Evolutionary conservation across 1,284 basidiomycete species (phyloP).

Genomic region (Butyriboletus appendiculatus): DNA sequence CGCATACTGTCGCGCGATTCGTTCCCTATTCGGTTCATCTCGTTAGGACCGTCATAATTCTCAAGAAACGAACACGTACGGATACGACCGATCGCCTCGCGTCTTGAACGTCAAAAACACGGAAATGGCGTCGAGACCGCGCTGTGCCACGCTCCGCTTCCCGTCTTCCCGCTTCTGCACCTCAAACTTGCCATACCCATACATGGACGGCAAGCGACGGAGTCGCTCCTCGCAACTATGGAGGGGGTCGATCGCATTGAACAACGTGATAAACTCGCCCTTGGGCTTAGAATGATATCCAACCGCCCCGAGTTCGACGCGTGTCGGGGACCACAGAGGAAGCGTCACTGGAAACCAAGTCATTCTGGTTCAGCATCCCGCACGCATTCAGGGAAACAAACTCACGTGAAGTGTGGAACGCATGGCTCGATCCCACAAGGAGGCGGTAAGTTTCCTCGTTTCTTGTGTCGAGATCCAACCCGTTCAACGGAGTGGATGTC

Average conservation of each 20-base stretch:
- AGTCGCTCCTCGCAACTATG: constrained; percentile 36
- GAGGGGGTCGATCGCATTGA: constrained; percentile 61
- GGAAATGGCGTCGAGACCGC: constrained; percentile 57
- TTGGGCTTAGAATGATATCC: constrained; percentile 66
- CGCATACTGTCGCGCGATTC: constrained; percentile 54
- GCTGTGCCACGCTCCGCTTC: constrained; percentile 53
- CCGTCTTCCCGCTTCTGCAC: constrained; percentile 49
- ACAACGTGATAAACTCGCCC: constrained; percentile 68
- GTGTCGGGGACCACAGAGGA: constrained; percentile 68
- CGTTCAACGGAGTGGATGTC: constrained; percentile 48
- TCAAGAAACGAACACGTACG: constrained; percentile 31
- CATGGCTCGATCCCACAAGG: constrained; percentile 50
- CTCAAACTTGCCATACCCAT: constrained; percentile 55
- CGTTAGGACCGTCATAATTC: constrained; percentile 7
- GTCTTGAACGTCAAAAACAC: constrained; percentile 49
- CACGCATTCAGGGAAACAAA: constrained; percentile 5
- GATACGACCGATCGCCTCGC: constrained; percentile 36
- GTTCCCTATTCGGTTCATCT: constrained; percentile 38
- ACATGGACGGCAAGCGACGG: constrained; percentile 48
- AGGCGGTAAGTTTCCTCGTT: constrained; percentile 66
- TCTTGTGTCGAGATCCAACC: constrained; percentile 43
- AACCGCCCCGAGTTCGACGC: constrained; percentile 63
- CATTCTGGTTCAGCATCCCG: neutral
- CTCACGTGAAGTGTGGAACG: constrained; percentile 69
- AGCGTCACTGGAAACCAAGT: constrained; percentile 52